phyloP scores from a whole-genome alignment of 2,329 filamentous ascomycete species.

The Claviceps arundinis region DNA sequence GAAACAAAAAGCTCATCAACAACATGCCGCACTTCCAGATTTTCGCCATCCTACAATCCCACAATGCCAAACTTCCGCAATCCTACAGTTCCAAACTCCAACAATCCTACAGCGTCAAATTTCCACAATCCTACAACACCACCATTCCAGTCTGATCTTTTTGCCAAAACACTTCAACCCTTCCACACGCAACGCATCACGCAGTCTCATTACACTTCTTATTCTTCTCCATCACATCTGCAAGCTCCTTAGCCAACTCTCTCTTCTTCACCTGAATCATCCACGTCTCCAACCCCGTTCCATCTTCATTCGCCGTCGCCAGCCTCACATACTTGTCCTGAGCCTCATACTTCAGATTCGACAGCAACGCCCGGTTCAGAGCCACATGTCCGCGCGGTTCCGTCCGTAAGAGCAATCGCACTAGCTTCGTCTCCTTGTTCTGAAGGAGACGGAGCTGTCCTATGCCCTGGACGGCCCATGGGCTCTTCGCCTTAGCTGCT shows the following conservation, averaged over 20 bases:
- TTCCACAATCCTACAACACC: no score
- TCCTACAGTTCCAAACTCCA: no score
- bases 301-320: slow-evolving; percentile 42
- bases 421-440: slow-evolving; percentile 53
- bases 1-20: no score
- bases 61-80: no score
- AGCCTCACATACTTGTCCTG: slow-evolving; percentile 49
- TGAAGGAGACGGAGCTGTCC: slow-evolving; percentile 61
- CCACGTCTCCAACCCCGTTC: slow-evolving; percentile 53
- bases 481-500: slow-evolving; percentile 35
- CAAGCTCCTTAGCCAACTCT: slow-evolving; percentile 41
- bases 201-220: slow-evolving; percentile 44
- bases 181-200: neutral
- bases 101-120: no score
- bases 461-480: slow-evolving; percentile 58
- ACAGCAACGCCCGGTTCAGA: slow-evolving; percentile 55
- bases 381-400: slow-evolving; percentile 62
- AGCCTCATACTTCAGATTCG: slow-evolving; percentile 48
- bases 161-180: no score
- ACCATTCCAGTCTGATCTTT: no score
- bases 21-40: no score
- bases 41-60: no score
- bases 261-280: slow-evolving; percentile 57
- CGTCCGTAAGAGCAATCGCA: slow-evolving; percentile 58
- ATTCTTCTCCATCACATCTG: slow-evolving; percentile 35